Evolutionary conservation across 1,139 yeast genomes (phyloP).

Genomic region (Hemisphaericaspora xylofermentans): DNA sequence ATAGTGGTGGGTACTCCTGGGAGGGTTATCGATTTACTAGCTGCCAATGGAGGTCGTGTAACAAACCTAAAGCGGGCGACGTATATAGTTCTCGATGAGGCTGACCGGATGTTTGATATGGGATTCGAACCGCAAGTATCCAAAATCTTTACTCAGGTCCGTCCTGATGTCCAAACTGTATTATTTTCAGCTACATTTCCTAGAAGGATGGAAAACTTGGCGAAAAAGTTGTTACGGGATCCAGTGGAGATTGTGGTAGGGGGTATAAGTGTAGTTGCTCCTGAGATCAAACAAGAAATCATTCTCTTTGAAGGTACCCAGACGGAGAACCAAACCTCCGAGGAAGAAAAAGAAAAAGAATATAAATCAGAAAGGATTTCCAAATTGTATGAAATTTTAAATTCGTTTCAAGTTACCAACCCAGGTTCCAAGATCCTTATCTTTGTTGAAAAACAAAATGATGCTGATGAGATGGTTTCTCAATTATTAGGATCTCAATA

Average conservation of each 20-base stretch:
- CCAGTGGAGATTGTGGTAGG: constrained; percentile 85
- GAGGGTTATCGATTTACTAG: constrained; percentile 81
- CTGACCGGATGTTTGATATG: constrained; percentile 95
- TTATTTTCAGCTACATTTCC: constrained; percentile 96
- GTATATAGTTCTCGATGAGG: constrained; percentile 88
- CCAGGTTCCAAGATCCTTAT: constrained; percentile 54
- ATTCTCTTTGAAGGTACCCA: constrained; percentile 56
- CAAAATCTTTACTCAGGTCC: constrained; percentile 70
- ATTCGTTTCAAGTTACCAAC: constrained; percentile 33
- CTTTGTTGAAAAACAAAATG: constrained; percentile 84
- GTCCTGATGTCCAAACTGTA: constrained; percentile 92
- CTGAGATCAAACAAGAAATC: constrained; percentile 73
- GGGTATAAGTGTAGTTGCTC: constrained; percentile 78
- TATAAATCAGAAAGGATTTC: constrained; percentile 45
- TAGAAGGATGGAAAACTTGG: constrained; percentile 70
- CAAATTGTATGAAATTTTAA: constrained; percentile 53
- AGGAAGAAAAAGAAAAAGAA: constrained; percentile 34
- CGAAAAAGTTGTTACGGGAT: constrained; percentile 55
- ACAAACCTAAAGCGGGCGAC: constrained; percentile 70
- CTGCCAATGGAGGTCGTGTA: constrained; percentile 81
- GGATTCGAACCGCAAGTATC: constrained; percentile 97
- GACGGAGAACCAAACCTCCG: too few relatives aligned
- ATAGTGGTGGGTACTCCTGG: constrained; percentile 96
- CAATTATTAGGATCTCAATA: constrained; percentile 58
- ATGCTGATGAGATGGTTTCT: constrained; percentile 69